A percentile compares a stretch with the other conserved stretches of the same genome.
Evolutionary conservation across 805 yeast species (phyloP).

Genomic region (Starmerella khaoyaiensis): DNA sequence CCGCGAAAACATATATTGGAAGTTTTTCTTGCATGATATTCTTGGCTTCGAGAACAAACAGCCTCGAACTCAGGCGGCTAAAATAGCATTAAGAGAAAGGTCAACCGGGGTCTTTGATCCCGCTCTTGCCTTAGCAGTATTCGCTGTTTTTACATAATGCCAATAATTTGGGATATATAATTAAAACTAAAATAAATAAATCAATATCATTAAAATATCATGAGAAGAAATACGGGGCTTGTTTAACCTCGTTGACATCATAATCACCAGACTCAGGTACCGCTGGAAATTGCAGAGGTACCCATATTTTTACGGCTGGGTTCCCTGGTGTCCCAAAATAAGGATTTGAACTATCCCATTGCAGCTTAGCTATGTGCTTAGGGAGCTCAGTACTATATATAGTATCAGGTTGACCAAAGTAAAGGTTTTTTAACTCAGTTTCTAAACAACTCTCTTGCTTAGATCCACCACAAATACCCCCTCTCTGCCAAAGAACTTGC

Average conservation of each 20-base stretch:
- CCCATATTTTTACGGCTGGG: constrained; percentile 30
- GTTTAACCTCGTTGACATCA: constrained; percentile 51
- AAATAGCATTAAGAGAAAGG: constrained; percentile 6
- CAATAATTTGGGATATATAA: neutral
- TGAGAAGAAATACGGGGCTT: constrained; percentile 60
- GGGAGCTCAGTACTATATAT: too few relatives aligned
- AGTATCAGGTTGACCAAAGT: constrained; percentile 55
- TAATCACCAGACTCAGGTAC: constrained; percentile 65
- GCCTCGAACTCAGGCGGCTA: constrained; percentile 4
- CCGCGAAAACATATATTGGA: neutral
- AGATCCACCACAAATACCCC: constrained; percentile 6
- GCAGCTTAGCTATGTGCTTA: constrained; percentile 28
- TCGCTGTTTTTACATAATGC: neutral
- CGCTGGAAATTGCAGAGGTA: constrained; percentile 52
- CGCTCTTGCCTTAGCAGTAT: constrained; percentile 10
- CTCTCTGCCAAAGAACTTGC: constrained; percentile 32
- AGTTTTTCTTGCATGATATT: neutral
- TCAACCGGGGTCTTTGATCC: constrained; percentile 13
- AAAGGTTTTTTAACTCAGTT: constrained; percentile 64
- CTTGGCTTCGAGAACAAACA: constrained; percentile 6
- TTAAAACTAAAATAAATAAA: neutral
- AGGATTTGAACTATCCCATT: constrained; percentile 52
- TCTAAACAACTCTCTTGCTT: constrained; percentile 42
- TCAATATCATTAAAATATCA: neutral
- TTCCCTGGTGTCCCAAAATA: constrained; percentile 24